Conservation (phyloP, 2,329 filamentous ascomycete genomes). For the Sporothrix euskadiensis region DNA sequence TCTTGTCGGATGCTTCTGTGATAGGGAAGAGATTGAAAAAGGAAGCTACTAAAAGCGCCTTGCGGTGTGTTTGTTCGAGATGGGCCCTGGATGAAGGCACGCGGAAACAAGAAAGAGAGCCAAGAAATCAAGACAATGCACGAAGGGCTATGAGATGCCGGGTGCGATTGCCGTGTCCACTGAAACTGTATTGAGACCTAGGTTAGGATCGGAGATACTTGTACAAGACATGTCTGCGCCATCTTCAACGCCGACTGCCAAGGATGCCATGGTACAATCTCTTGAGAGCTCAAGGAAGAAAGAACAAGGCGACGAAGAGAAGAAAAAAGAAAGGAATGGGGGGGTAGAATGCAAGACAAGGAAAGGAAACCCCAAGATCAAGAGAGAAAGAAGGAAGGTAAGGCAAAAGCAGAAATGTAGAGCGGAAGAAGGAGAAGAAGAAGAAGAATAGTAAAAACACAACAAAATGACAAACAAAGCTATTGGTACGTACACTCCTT, state of each 20-base stretch:
- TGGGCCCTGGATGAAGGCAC: not conserved
- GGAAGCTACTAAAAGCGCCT: not conserved
- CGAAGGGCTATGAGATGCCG: conserved; percentile 13
- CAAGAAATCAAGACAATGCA: conserved; percentile 27
- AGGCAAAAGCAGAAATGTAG: conserved; percentile 30
- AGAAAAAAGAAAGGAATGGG: conserved; percentile 9
- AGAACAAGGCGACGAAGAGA: conserved; percentile 18
- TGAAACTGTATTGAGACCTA: conserved; percentile 30
- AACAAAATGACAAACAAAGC: conserved; percentile 40
- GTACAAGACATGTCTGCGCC: conserved; percentile 32
- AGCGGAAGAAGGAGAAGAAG: conserved; percentile 19
- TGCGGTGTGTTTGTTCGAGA: not conserved
- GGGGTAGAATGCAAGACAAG: conserved; percentile 32
- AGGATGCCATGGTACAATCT: conserved; percentile 27
- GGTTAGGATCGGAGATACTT: conserved; percentile 31
- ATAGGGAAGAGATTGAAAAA: too few relatives aligned
- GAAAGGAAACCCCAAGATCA: conserved; percentile 25
- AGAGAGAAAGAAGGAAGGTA: conserved; percentile 31
- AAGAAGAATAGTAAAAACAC: conserved; percentile 32
- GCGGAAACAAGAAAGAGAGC: not conserved
- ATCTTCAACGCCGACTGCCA: conserved; percentile 33
- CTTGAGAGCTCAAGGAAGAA: conserved; percentile 25
- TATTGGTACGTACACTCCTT: conserved; percentile 59
- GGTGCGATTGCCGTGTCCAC: conserved; percentile 25
- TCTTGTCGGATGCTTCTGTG: conserved; percentile 30